Evolutionary conservation across 2,329 filamentous ascomycete species (phyloP).

Genomic region (Neurospora sp.): DNA sequence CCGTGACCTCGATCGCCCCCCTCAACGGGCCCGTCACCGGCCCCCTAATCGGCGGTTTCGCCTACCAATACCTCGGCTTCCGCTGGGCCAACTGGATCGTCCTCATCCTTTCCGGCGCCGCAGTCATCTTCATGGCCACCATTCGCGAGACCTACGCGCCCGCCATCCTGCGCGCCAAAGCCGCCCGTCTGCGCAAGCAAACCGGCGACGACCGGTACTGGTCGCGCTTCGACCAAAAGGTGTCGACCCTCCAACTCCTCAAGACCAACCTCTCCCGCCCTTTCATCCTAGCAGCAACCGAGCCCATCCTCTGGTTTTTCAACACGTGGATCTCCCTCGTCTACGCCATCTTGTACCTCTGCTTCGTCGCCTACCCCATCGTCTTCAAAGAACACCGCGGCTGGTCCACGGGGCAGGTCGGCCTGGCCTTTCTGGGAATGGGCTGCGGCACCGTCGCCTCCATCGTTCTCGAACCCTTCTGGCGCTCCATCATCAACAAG

Average conservation of each 20-base stretch:
- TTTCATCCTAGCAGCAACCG: constrained; percentile 65
- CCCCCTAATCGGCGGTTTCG: constrained; percentile 66
- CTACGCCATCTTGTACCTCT: constrained; percentile 76
- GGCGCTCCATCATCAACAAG: constrained; percentile 68
- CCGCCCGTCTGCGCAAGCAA: constrained; percentile 53
- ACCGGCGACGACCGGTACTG: constrained; percentile 65
- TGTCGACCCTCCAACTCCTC: constrained; percentile 55
- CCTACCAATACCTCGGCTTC: constrained; percentile 72
- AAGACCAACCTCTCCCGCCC: constrained; percentile 70
- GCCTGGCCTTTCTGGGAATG: constrained; percentile 68
- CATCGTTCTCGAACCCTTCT: constrained; percentile 58
- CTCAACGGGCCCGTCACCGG: constrained; percentile 59
- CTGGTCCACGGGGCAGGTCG: constrained; percentile 64
- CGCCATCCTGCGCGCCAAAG: constrained; percentile 57
- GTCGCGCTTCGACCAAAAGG: constrained; percentile 68
- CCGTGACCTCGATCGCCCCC: constrained; percentile 73
- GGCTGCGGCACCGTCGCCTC: constrained; percentile 54
- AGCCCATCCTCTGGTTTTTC: constrained; percentile 71
- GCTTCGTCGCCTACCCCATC: constrained; percentile 83
- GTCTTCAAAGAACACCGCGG: constrained; percentile 67
- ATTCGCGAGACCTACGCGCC: constrained; percentile 72
- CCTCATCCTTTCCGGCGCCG: constrained; percentile 59
- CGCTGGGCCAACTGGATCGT: constrained; percentile 79
- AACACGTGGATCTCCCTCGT: constrained; percentile 68
- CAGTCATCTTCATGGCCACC: constrained; percentile 47